Conservation (phyloP, 495 filamentous ascomycete species). For the Trichoderma asperelloides region DNA sequence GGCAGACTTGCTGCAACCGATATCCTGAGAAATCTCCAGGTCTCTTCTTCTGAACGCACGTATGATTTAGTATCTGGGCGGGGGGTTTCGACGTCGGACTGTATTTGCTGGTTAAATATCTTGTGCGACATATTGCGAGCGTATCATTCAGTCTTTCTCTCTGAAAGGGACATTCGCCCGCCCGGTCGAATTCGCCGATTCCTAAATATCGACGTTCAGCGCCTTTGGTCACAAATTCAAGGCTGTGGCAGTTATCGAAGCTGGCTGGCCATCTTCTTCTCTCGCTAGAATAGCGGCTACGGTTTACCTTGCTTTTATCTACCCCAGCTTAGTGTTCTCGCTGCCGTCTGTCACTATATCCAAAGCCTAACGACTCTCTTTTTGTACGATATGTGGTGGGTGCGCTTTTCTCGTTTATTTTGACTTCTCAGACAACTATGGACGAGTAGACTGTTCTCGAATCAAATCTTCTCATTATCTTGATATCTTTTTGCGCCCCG, state of each 20-base stretch:
- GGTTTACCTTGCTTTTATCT: not conserved
- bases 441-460: not conserved
- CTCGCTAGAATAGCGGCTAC: not conserved
- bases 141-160: not conserved
- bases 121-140: not conserved
- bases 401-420: not conserved
- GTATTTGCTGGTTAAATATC: not conserved
- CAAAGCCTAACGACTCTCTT: not conserved
- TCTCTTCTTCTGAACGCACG: not conserved
- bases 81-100: not conserved
- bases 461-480: too few species aligned
- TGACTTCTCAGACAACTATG: not conserved
- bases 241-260: not conserved
- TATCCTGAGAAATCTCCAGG: not conserved
- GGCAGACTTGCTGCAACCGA: not conserved
- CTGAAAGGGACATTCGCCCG: not conserved
- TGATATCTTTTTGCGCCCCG: not conserved
- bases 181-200: not conserved
- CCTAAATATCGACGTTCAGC: not conserved
- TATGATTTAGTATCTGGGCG: not conserved
- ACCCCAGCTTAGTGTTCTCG: not conserved
- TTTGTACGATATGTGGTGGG: constrained; percentile 12
- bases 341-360: not conserved
- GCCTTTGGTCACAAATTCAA: not conserved
- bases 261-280: not conserved